Conservation (phyloP, 768 basidiomycete species). For the Tylopilus sp. region DNA sequence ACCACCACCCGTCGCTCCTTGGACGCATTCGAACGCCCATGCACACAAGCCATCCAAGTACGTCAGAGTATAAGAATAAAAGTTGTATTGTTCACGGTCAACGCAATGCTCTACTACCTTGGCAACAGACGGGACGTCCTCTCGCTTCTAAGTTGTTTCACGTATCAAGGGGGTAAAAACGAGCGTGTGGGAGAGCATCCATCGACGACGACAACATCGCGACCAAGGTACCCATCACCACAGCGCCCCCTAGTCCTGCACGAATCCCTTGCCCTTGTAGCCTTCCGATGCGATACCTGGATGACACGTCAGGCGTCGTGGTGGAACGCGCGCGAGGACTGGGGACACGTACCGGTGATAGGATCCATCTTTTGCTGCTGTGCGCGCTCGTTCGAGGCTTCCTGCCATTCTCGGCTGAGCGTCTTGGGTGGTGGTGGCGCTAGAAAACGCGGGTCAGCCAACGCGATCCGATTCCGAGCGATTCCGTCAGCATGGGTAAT, state of each 20-base stretch:
- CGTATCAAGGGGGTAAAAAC: neutral
- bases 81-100: too few relatives aligned
- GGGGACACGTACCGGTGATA: constrained; percentile 61
- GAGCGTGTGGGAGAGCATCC: neutral
- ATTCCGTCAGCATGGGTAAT: too few relatives aligned
- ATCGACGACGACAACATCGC: neutral
- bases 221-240: too few relatives aligned
- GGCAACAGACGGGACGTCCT: neutral
- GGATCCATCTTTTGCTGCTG: constrained; percentile 85
- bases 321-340: too few relatives aligned
- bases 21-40: too few relatives aligned
- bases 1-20: too few relatives aligned
- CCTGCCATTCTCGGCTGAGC: constrained; percentile 90
- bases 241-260: constrained; percentile 40
- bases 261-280: constrained; percentile 83
- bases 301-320: too few relatives aligned
- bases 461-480: neutral
- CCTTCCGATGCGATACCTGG: constrained; percentile 80
- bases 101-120: too few relatives aligned
- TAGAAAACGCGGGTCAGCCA: constrained; percentile 27
- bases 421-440: constrained; percentile 75
- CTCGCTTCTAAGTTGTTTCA: constrained; percentile 10
- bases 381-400: constrained; percentile 82
- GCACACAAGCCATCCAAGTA: too few relatives aligned
- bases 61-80: too few relatives aligned